A percentile compares a stretch with the other conserved stretches of the same genome.
These are phyloP conservation scores for Dryas integrifolia DNA, from an alignment of 331 rosid genomes.

Conservation along the genomic window DNA sequence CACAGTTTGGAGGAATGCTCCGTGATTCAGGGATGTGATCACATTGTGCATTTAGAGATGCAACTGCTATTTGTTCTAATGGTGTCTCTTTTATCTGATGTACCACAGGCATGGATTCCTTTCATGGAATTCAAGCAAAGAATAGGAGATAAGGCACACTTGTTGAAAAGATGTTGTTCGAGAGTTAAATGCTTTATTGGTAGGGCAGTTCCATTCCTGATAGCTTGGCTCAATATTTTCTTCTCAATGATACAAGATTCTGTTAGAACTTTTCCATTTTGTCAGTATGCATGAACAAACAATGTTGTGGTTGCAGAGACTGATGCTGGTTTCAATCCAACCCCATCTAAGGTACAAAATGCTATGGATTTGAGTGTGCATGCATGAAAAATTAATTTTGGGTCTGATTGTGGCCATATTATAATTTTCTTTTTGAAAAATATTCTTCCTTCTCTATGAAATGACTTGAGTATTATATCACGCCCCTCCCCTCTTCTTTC, in stretches of 20 bases:
- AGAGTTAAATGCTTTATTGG: conserved; percentile 73
- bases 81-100: neutral
- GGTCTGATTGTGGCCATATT: neutral
- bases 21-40: neutral
- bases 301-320: conserved; percentile 45
- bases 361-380: conserved; percentile 3
- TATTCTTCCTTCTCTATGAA: neutral
- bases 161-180: conserved; percentile 47
- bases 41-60: neutral
- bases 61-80: neutral
- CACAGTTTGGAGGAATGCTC: neutral
- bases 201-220: conserved; percentile 16
- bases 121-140: conserved; percentile 51
- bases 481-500: neutral
- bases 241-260: neutral
- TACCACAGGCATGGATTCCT: conserved; percentile 51
- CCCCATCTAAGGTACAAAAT: conserved; percentile 48
- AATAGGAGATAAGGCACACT: conserved; percentile 39
- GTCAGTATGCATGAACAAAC: neutral
- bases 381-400: neutral
- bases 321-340: conserved; percentile 70
- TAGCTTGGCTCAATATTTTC: neutral
- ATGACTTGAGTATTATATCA: neutral
- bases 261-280: neutral
- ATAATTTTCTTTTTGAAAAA: neutral